These are phyloP conservation scores for Chalciporus sphaerocephalus DNA, from an alignment of 768 basidiomycete genomes.

Conservation along the genomic window DNA sequence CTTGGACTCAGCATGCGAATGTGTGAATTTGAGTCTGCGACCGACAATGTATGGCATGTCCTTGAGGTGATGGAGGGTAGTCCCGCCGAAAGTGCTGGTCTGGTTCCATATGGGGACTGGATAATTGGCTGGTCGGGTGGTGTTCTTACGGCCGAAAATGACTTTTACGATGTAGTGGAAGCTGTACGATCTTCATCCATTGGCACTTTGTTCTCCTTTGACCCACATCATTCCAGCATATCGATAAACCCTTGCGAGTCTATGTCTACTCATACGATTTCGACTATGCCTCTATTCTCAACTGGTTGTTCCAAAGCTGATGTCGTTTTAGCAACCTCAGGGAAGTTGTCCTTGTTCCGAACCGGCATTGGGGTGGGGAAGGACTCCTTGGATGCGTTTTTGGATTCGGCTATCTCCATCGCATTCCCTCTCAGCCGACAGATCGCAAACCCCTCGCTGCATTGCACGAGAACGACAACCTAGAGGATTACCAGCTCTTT, in stretches of 20 bases:
- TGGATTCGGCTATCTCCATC: constrained; percentile 88
- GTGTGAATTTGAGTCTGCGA: constrained; percentile 82
- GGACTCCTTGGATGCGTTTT: constrained; percentile 94
- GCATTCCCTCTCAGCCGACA: constrained; percentile 76
- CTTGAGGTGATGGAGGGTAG: constrained; percentile 94
- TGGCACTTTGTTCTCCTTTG: constrained; percentile 1
- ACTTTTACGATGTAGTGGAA: constrained; percentile 96
- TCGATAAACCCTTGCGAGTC: constrained; percentile 88
- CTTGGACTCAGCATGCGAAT: constrained; percentile 91
- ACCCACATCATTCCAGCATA: constrained; percentile 52
- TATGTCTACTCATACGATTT: constrained; percentile 98
- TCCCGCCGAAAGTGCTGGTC: constrained; percentile 92
- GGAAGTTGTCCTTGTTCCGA: constrained; percentile 92
- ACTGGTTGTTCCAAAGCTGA: constrained; percentile 8
- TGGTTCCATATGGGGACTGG: constrained; percentile 85
- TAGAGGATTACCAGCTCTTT: constrained; percentile 63
- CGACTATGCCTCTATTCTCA: constrained; percentile 55
- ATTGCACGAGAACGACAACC: constrained; percentile 48
- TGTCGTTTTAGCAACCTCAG: constrained; percentile 63
- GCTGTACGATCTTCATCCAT: constrained; percentile 49
- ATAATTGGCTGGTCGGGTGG: constrained; percentile 94
- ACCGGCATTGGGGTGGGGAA: constrained; percentile 96
- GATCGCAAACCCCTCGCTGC: constrained; percentile 57
- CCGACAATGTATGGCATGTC: constrained; percentile 97
- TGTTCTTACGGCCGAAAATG: constrained; percentile 82